Evolutionary conservation across 352 stramenopile genomes (phyloP), one percentile per base, ranked within the genome.

Genomic region (Hyaloperonospora brassicae): DNA sequence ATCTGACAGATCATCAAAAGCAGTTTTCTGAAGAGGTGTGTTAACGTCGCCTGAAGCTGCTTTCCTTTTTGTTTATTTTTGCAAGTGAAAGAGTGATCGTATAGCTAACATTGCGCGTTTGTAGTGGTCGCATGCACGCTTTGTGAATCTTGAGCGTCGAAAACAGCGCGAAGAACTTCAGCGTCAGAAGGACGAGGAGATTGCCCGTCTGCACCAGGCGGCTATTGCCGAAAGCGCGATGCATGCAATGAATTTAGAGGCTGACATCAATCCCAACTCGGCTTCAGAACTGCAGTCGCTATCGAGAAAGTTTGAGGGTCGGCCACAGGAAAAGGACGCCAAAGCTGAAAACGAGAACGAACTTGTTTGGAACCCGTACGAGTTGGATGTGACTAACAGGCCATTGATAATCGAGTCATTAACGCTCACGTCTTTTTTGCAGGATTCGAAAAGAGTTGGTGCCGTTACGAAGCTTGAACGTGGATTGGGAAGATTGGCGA

Each of bases 291-390:
- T 90, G 22, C 68, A 84, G 45, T 81, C 76, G 21, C 52, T 86
- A 24, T 76, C 76, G 4, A 87, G 87, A 44, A 68, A 86, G 39
- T 60, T 86, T 22, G 66, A 74, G 5, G 68, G 72, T 25, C 68
- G 72, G 35, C 60, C 69, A 42, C 54, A 73, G 27, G 76, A 88
- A 44, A 70, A 70, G 40, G 81, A 91, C 49, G 51, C 69, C 39
- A 85, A 86, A 34, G 39, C 51, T 21, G 76, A 87, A 24, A 72
- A 87, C 39, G 55, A 78, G 38, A 84, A 87, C 45, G 74, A 89
- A 59, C 76, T 89, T 61, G 77, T 92, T 8, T 92, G 81, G 81
- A 84, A 92, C 50, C 81, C 81, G 81, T 89, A 77, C 63, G 81
- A 52, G 21, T n/a, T 62, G 35, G 11, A 44, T 54, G 24, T 65